These are phyloP conservation scores for Cyclotella baltica DNA, from an alignment of 108 stramenopile species.

Conservation along the genomic window DNA sequence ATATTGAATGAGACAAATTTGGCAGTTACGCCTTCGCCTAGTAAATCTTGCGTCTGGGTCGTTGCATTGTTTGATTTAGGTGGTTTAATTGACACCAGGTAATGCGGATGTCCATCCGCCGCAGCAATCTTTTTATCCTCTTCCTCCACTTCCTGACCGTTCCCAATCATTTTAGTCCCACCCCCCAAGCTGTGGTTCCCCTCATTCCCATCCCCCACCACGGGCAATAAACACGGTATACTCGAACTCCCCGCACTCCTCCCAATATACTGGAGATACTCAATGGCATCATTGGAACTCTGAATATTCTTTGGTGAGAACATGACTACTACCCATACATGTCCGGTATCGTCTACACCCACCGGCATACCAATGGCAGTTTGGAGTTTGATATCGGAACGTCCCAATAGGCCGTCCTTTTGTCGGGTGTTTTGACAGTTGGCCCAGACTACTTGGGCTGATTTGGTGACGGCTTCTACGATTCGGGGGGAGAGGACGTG, in stretches of 20 bases:
- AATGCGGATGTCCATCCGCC: conserved; percentile 17
- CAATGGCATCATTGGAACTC: conserved; percentile 83
- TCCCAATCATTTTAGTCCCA: conserved; percentile 31
- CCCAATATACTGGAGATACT: conserved; percentile 85
- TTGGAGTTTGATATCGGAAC: conserved; percentile 94
- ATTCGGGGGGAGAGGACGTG: conserved; percentile 90
- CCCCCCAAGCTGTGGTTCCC: conserved; percentile 3
- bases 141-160: background rate
- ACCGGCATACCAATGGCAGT: conserved; percentile 98
- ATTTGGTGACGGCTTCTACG: conserved; percentile 92
- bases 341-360: conserved; percentile 81
- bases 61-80: conserved; percentile 20
- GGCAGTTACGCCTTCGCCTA: conserved; percentile 81
- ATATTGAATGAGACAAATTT: conserved; percentile 76
- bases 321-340: conserved; percentile 94
- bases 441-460: conserved; percentile 96
- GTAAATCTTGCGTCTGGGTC: conserved; percentile 34
- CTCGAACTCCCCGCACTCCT: conserved; percentile 75
- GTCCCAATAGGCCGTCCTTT: conserved; percentile 86
- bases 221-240: conserved; percentile 85
- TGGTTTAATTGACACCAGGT: conserved; percentile 40
- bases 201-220: conserved; percentile 56
- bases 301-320: conserved; percentile 89
- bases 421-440: conserved; percentile 65
- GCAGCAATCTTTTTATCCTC: conserved; percentile 2